A percentile compares a stretch with the other conserved stretches of the same genome.
Evolutionary conservation across 441 rosid species (phyloP).

Genomic region (Hypseocharis bilobata): DNA sequence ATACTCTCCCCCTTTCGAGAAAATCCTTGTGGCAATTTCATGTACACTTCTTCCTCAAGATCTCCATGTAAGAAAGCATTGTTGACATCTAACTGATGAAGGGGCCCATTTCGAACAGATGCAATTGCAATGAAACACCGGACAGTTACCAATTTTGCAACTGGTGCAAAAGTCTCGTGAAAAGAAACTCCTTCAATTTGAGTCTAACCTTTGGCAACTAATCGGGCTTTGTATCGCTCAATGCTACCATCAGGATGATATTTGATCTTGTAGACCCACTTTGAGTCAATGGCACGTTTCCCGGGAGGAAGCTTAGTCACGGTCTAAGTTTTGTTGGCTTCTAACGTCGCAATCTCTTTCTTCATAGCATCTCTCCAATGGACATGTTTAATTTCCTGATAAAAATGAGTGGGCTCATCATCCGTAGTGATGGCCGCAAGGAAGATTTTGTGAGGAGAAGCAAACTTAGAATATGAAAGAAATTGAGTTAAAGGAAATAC

Average conservation of each 20-base stretch:
- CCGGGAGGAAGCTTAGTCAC: not conserved
- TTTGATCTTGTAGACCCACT: not conserved
- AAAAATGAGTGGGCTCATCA: not conserved
- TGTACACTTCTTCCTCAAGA: too few species aligned
- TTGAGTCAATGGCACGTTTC: not conserved
- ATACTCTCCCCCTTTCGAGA: too few species aligned
- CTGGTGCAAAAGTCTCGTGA: not conserved
- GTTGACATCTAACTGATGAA: slow-evolving; percentile 1
- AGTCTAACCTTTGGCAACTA: not conserved
- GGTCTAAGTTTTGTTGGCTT: not conserved
- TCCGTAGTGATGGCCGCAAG: not conserved
- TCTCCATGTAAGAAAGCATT: slow-evolving; percentile 17
- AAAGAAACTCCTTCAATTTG: not conserved
- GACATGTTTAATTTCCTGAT: not conserved
- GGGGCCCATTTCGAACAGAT: too few species aligned
- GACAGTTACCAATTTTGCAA: not conserved
- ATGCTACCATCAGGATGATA: not conserved
- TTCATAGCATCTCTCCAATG: not conserved
- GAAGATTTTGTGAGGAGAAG: not conserved
- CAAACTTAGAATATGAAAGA: not conserved
- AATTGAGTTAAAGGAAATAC: not conserved
- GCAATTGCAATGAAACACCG: too few species aligned
- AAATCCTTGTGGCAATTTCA: too few species aligned
- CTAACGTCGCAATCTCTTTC: not conserved
- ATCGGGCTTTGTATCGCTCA: not conserved